Conservation (phyloP, 768 basidiomycete species). For the Agaricus sinodeliciosus region DNA sequence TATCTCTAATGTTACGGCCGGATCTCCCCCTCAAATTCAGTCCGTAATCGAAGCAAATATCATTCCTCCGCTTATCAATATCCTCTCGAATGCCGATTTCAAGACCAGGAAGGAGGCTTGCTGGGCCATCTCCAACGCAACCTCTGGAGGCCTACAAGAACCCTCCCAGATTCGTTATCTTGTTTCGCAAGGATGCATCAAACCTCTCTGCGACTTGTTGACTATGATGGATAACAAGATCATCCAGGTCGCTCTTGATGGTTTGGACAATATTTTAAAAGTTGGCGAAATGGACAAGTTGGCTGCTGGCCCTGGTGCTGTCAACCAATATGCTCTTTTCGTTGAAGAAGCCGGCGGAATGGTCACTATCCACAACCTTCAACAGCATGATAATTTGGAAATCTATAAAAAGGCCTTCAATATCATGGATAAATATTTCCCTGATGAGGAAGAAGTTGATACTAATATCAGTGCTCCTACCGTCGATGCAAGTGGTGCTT, state of each 20-base stretch:
- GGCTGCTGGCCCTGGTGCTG: conserved; percentile 69
- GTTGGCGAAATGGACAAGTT: conserved; percentile 94
- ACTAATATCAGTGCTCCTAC: conserved; percentile 72
- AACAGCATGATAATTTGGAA: conserved; percentile 98
- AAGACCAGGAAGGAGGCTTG: conserved; percentile 99
- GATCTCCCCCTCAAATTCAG: conserved; percentile 95
- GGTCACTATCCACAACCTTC: conserved; percentile 97
- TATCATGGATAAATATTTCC: conserved; percentile 98
- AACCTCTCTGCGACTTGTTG: conserved; percentile 93
- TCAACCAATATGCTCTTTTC: conserved; percentile 89
- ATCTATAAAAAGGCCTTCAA: conserved; percentile 99
- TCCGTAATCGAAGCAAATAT: conserved; percentile 97
- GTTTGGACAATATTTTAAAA: conserved; percentile 96
- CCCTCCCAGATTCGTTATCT: conserved; percentile 97
- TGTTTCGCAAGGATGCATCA: conserved; percentile 96
- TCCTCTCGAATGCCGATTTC: conserved; percentile 96
- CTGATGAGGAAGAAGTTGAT: conserved; percentile 92
- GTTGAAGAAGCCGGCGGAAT: conserved; percentile 99
- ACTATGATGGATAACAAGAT: conserved; percentile 99
- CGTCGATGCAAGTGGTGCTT: conserved; percentile 67
- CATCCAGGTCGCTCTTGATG: conserved; percentile 96
- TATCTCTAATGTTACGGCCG: conserved; percentile 97
- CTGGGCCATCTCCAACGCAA: conserved; percentile 99
- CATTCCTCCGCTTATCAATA: conserved; percentile 96
- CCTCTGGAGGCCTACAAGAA: conserved; percentile 94